Evolutionary conservation across 2,329 filamentous ascomycete genomes (phyloP), one percentile per base, ranked within the genome.

Genomic region (Chrysosporium queenslandicum): DNA sequence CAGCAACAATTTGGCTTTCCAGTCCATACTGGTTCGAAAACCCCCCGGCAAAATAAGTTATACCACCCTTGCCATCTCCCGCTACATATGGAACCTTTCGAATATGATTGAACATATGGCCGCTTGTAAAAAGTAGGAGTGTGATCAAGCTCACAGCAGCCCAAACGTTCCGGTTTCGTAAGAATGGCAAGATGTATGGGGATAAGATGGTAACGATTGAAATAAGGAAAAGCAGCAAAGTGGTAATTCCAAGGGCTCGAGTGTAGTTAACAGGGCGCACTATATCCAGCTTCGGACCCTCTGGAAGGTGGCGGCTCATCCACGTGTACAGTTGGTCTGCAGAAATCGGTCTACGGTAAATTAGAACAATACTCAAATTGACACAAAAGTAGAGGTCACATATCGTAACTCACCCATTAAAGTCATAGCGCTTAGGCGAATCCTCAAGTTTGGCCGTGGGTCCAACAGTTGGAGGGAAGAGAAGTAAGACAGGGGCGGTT

Each of bases 81-180:
- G 82, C 77, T 29, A 97, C 88, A 62, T 98, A 98, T 2, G 92
- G 92, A 2, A 94, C 87, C 68, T 92, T 91, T 61, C 94, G 82
- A 65, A 98, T 98, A 66, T 96, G 90, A 70, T 97, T 98, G 78
- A 94, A 98, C 94, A 98, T 98, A 71, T 97, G 90, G 36, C 92
- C 94, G 61, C 86, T 92, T 43, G 86, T 96, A 72, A 97, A 98
- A 53, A 96, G 76, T 39, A 98, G 79, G 57, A 98, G 90, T 12
- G 83, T 77, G 63, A 97, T 89, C 60, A 98, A 74, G 69, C 86
- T 94, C 63, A 94, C 71, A 20, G 86, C 87, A 21, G 91, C 90
- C 92, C 92, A 98, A 16, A 97, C 72, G 63, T 94, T 97, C 60
- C 91, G 85, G 74, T 85, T 96, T 68, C 89, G 87, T 32, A 96